phyloP scores from a whole-genome alignment of 2,329 filamentous ascomycete species.

The Hysterium pulicare region DNA sequence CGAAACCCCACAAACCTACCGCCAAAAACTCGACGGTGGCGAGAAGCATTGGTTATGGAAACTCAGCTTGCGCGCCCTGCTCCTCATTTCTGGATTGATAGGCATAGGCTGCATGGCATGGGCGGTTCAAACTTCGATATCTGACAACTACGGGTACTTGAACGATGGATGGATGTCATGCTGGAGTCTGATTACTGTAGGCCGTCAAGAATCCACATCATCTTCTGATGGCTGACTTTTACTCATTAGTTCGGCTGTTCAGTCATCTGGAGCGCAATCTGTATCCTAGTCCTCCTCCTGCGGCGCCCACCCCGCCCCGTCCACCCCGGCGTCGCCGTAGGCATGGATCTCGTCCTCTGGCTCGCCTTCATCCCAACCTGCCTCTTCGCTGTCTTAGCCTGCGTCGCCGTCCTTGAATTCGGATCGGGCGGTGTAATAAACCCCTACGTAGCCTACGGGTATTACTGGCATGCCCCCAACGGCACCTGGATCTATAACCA shows the following conservation, averaged over 20 bases:
- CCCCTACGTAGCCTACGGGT: conserved; percentile 11
- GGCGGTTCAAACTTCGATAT: conserved; percentile 10
- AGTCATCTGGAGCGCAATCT: conserved; percentile 27
- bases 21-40: conserved; percentile 17
- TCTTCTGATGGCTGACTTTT: no score
- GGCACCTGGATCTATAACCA: conserved; percentile 30
- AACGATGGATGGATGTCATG: no score
- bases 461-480: conserved; percentile 22
- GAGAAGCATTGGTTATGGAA: conserved; percentile 34
- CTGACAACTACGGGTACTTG: conserved; percentile 11
- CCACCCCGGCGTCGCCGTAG: conserved; percentile 33
- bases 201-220: no score
- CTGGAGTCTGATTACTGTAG: conserved; percentile 25
- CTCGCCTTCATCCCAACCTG: conserved; percentile 28
- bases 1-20: conserved; percentile 23
- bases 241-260: conserved; percentile 18
- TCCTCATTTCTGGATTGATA: conserved; percentile 24
- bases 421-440: conserved; percentile 19
- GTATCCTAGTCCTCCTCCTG: conserved; percentile 23
- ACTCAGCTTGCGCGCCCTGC: conserved; percentile 16
- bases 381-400: conserved; percentile 19
- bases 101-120: conserved; percentile 31
- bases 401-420: conserved; percentile 13
- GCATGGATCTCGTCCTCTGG: conserved; percentile 35
- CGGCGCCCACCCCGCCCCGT: conserved; percentile 21